Percentiles rank a stretch among this genome's conserved stretches.
Evolutionary conservation across 2,329 filamentous ascomycete species (phyloP).

Genomic region (Fusarium brevicatenulatum): DNA sequence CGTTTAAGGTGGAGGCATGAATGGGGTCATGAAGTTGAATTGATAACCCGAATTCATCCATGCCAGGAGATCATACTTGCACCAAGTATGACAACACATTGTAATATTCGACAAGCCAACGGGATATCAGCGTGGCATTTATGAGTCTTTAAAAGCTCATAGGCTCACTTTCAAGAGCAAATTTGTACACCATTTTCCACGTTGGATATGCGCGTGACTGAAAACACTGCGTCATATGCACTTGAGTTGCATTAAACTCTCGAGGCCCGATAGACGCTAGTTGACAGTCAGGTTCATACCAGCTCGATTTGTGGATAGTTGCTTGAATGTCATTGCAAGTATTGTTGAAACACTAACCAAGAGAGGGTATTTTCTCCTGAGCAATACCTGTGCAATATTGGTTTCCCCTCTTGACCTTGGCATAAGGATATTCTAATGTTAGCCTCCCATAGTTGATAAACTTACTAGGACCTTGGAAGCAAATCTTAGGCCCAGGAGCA

Average conservation of each 20-base stretch:
- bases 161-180: conserved; percentile 11
- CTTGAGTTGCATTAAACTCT: conserved; percentile 29
- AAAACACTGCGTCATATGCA: conserved; percentile 28
- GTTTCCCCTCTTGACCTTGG: background rate
- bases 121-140: conserved; percentile 5
- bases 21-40: conserved; percentile 35
- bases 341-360: background rate
- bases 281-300: conserved; percentile 19
- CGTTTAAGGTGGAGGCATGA: conserved; percentile 33
- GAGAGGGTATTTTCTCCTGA: conserved; percentile 1
- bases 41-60: conserved; percentile 12
- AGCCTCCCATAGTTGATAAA: background rate
- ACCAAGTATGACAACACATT: conserved; percentile 24
- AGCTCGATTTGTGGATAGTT: conserved; percentile 22
- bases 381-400: background rate
- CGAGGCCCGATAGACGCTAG: conserved; percentile 30
- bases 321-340: background rate
- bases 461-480: background rate
- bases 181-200: background rate
- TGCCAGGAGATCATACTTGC: background rate
- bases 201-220: conserved; percentile 25
- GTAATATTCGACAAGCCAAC: conserved; percentile 8
- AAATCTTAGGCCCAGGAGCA: background rate
- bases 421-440: background rate
- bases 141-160: background rate